These are phyloP conservation scores for Dendrobium huoshanense DNA, from an alignment of 106 monocot species.

Conservation along the genomic window DNA sequence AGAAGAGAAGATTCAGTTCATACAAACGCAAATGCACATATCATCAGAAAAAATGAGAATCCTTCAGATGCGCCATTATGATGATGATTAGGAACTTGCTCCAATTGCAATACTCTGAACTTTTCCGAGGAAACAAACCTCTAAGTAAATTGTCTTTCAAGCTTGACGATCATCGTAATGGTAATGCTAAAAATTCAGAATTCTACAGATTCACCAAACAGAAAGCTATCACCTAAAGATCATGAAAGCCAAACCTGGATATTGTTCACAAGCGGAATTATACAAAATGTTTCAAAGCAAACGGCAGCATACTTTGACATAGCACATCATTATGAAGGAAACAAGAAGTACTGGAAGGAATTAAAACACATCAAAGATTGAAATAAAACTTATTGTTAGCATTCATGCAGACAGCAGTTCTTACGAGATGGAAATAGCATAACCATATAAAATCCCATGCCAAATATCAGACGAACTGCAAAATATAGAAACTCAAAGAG, in stretches of 20 bases:
- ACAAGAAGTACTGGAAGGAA: background rate
- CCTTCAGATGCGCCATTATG: background rate
- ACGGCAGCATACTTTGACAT: background rate
- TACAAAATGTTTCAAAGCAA: background rate
- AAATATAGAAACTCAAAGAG: background rate
- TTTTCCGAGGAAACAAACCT: background rate
- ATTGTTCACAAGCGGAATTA: background rate
- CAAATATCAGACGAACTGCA: too few relatives aligned
- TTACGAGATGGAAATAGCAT: slow-evolving; percentile 1
- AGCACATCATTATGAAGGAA: background rate
- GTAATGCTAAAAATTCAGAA: background rate
- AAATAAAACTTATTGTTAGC: background rate
- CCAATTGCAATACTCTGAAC: background rate
- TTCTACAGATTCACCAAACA: background rate
- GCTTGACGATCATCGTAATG: background rate
- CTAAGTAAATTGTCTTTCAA: background rate
- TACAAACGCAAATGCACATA: background rate
- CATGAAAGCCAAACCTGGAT: background rate
- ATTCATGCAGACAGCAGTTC: background rate
- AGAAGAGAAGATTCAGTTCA: background rate
- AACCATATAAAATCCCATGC: background rate
- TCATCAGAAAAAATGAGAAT: background rate
- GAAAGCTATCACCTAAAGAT: background rate
- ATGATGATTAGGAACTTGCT: background rate
- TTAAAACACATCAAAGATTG: background rate